Evolutionary conservation across 2,329 filamentous ascomycete species (phyloP).

Genomic region (Botryotinia narcissicola): DNA sequence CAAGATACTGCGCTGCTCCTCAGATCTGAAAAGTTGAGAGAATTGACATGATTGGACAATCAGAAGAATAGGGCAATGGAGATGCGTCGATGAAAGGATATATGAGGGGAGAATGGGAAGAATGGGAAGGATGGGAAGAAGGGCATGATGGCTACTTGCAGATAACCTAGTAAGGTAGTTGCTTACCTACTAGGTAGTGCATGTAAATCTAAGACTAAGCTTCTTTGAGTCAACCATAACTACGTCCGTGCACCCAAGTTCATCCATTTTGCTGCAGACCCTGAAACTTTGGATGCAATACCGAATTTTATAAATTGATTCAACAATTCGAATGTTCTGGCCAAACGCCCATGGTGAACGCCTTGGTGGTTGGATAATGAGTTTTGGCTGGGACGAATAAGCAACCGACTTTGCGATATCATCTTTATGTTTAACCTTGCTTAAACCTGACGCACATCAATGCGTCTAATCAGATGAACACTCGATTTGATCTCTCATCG

Average conservation of each 20-base stretch:
- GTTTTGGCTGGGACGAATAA: neutral
- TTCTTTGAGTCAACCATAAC: neutral
- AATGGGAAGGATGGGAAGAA: neutral
- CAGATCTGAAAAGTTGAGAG: neutral
- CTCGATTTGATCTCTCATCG: neutral
- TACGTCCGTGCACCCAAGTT: neutral
- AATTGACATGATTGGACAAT: neutral
- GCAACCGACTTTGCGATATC: neutral
- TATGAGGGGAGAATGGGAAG: too few species aligned
- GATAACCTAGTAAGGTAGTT: neutral
- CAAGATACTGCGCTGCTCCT: neutral
- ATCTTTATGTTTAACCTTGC: neutral
- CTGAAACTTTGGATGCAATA: neutral
- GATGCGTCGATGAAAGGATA: neutral
- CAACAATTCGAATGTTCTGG: conserved; percentile 7
- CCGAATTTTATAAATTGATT: too few species aligned
- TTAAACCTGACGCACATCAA: neutral
- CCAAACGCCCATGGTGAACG: neutral
- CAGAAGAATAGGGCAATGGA: neutral
- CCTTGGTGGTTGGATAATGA: neutral
- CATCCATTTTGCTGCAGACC: neutral
- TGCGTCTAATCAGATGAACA: neutral
- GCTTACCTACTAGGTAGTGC: too few species aligned
- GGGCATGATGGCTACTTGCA: neutral
- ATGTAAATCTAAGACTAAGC: neutral